Evolutionary conservation across 73 alveolate species (phyloP), one percentile per base, ranked within the genome.

Genomic region (Paramecium biaurelia): DNA sequence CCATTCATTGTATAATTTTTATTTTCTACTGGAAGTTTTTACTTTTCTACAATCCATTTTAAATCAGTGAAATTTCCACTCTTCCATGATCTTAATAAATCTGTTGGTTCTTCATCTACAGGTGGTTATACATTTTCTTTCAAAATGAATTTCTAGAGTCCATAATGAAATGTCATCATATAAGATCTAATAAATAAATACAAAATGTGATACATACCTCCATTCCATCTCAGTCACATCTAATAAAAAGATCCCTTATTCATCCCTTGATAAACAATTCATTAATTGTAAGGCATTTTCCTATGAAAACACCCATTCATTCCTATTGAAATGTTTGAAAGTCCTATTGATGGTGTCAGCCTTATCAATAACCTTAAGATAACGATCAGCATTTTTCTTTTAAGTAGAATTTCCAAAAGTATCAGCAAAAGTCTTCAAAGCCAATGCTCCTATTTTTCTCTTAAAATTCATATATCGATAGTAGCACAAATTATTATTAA

Each of bases 271-370:
- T 43, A 79, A 47, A 43, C 49, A 45, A 43, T 42, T 79, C 90
- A 79, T 79, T 42, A 79, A 45, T 47, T 43, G 7, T 24, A 79
- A 47, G 12, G 14, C 42, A 45, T 79, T 79, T 45, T 79, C 90
- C 21, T 79, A 79, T 11, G 90, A 79, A 43, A 43, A 79, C 4
- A 79, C 74, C 90, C 90, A 79, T 79, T 79, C 90, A 79, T 79
- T 79, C 28, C 90, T 79, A 79, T 79, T 79, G 15, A 79, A 79
- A 79, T 79, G 90, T 79, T 79, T 79, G 15, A 79, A 79, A 12
- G 90, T 79, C 24, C 43, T 79, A 79, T 79, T 79, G 23, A 79
- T 79, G 20, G 42, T 42, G 28, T 79, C 90, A 24, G 90, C 90
- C 24, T 79, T 79, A 21, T 79, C 90, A 24, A 79, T 79, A 9